phyloP scores from a whole-genome alignment of 208 protist genomes.

The Herpetomonas tarakana region DNA sequence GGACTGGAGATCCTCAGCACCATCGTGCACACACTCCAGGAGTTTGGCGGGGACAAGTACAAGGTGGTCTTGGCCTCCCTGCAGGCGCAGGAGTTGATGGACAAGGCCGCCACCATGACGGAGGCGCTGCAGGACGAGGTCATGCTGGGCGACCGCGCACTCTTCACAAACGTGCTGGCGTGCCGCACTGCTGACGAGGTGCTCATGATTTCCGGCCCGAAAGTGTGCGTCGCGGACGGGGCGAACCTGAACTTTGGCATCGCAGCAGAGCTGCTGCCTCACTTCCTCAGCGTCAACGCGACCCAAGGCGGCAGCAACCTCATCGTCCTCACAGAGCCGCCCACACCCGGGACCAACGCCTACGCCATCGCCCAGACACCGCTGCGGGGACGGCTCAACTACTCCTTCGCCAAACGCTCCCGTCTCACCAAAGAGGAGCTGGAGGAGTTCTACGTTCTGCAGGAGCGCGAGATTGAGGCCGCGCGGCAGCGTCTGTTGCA shows the following conservation, averaged over 20 bases:
- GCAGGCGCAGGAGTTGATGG: slow-evolving; percentile 71
- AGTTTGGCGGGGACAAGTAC: slow-evolving; percentile 81
- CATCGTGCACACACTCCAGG: slow-evolving; percentile 57
- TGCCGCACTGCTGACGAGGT: slow-evolving; percentile 79
- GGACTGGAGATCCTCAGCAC: slow-evolving; percentile 79
- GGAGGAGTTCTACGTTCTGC: slow-evolving; percentile 81
- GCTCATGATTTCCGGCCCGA: slow-evolving; percentile 44
- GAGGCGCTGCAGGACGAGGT: slow-evolving; percentile 74
- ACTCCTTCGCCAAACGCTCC: slow-evolving; percentile 40
- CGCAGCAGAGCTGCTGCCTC: slow-evolving; percentile 58
- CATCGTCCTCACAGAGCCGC: slow-evolving; percentile 55
- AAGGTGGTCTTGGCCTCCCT: slow-evolving; percentile 73
- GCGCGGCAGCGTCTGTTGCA: slow-evolving; percentile 35
- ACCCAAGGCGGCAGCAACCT: slow-evolving; percentile 53
- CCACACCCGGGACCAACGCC: slow-evolving; percentile 53
- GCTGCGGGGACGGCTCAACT: slow-evolving; percentile 35
- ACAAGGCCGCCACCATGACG: slow-evolving; percentile 84
- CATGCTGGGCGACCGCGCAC: slow-evolving; percentile 55
- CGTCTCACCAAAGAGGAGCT: slow-evolving; percentile 76
- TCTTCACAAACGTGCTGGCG: slow-evolving; percentile 75
- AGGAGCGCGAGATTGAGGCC: slow-evolving; percentile 59
- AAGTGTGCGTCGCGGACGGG: slow-evolving; percentile 79
- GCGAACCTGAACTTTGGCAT: slow-evolving; percentile 70
- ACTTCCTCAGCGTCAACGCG: slow-evolving; percentile 32
- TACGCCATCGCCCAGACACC: slow-evolving; percentile 22